A percentile compares a stretch with the other conserved stretches of the same genome.
Evolutionary conservation across 2,329 filamentous ascomycete species (phyloP).

Genomic region (Balansia obtecta): DNA sequence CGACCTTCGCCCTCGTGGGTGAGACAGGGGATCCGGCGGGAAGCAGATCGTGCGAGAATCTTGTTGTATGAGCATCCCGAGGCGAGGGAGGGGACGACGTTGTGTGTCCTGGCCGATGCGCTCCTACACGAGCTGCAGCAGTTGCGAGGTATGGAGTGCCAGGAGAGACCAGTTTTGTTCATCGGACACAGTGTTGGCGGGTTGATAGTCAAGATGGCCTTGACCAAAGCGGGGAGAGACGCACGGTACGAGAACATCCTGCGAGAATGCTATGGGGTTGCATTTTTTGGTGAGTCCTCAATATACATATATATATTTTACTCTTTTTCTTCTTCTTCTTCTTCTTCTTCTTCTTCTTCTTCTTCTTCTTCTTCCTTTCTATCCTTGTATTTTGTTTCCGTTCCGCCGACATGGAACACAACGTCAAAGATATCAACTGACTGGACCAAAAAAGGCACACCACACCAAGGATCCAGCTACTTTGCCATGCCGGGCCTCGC

Average conservation of each 20-base stretch:
- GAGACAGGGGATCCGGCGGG: conserved; percentile 36
- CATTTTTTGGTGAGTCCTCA: conserved; percentile 39
- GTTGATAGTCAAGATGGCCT: conserved; percentile 43
- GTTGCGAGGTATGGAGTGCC: conserved; percentile 21
- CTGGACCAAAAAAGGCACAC: conserved; percentile 30
- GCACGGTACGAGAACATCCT: conserved; percentile 30
- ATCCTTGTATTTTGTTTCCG: too few relatives aligned
- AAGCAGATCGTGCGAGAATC: conserved; percentile 34
- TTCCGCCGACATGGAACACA: too few relatives aligned
- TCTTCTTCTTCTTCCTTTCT: not conserved
- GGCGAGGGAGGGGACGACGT: conserved; percentile 26
- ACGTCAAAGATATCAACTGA: not conserved
- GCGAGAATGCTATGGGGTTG: conserved; percentile 46
- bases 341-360: not conserved
- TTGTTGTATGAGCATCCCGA: conserved; percentile 39
- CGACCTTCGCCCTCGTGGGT: conserved; percentile 33
- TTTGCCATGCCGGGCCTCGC: conserved; percentile 45
- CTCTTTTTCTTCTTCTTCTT: not conserved
- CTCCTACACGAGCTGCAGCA: conserved; percentile 30
- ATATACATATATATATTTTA: conserved; percentile 3
- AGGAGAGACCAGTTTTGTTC: conserved; percentile 42
- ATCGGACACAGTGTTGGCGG: conserved; percentile 50
- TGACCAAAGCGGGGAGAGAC: conserved; percentile 33
- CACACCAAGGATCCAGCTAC: conserved; percentile 51
- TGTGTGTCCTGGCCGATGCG: conserved; percentile 32